These are phyloP conservation scores for Casaregolazyma lundiana DNA, from an alignment of 1,139 yeast genomes.

Conservation along the genomic window DNA sequence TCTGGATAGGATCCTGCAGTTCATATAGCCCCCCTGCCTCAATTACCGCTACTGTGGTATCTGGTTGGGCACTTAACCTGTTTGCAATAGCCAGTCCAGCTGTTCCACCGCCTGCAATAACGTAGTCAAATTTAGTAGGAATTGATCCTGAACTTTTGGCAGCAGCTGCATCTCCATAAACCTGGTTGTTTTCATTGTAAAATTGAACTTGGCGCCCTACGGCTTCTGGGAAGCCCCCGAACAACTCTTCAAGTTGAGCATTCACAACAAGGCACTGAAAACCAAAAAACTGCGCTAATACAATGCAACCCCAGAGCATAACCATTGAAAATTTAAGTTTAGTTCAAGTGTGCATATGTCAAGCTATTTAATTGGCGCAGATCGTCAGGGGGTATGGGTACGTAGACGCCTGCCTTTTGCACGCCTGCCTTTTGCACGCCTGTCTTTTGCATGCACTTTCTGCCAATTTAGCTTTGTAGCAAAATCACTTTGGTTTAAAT, in stretches of 20 bases:
- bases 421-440: too few species aligned
- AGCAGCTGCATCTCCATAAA: neutral
- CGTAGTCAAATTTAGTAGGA: slow-evolving; percentile 26
- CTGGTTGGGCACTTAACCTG: slow-evolving; percentile 32
- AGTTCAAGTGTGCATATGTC: too few species aligned
- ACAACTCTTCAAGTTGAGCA: neutral
- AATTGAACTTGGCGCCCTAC: neutral
- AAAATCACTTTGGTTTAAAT: too few species aligned
- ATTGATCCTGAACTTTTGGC: neutral
- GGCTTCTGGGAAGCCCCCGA: neutral
- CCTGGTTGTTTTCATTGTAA: neutral
- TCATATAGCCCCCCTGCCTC: slow-evolving; percentile 24
- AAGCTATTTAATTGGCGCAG: too few species aligned
- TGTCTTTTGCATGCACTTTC: too few species aligned
- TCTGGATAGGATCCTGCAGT: neutral
- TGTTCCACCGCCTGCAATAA: slow-evolving; percentile 36
- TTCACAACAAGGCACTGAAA: neutral
- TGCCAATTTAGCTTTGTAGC: too few species aligned
- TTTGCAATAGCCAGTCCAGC: slow-evolving; percentile 35
- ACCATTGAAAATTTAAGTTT: too few species aligned
- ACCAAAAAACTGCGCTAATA: too few species aligned
- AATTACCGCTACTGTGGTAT: slow-evolving; percentile 23
- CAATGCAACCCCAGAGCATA: too few species aligned
- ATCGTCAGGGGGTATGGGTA: too few species aligned
- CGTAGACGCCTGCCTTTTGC: too few species aligned